Evolutionary conservation across 441 rosid genomes (phyloP).

Genomic region (Geranium incanum): DNA sequence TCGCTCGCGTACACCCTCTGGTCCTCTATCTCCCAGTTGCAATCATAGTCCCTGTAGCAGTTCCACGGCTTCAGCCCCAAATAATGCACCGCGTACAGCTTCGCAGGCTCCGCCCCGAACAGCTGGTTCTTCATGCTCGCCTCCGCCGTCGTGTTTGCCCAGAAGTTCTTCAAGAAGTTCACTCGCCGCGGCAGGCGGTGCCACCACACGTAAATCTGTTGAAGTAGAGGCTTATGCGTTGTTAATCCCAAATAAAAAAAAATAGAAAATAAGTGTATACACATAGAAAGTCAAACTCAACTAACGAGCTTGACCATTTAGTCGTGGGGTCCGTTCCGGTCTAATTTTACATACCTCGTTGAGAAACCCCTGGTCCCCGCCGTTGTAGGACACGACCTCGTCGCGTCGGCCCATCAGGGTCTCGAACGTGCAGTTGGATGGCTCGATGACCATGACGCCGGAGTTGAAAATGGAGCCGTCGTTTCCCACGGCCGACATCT

Average conservation of each 20-base stretch:
- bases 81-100: constrained; percentile 69
- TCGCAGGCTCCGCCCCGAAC: constrained; percentile 63
- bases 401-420: constrained; percentile 47
- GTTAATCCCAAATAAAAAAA: too few relatives aligned
- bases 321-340: too few relatives aligned
- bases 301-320: too few relatives aligned
- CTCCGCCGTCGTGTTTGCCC: constrained; percentile 71
- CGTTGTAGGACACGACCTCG: constrained; percentile 77
- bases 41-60: constrained; percentile 54
- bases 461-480: constrained; percentile 78
- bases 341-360: constrained; percentile 34
- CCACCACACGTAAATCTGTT: constrained; percentile 65
- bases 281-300: too few relatives aligned
- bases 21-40: constrained; percentile 29
- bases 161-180: constrained; percentile 75
- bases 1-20: constrained; percentile 83
- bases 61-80: constrained; percentile 85
- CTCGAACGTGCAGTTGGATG: constrained; percentile 77
- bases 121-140: constrained; percentile 61
- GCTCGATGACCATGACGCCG: constrained; percentile 85
- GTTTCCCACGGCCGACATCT: constrained; percentile 83
- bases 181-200: constrained; percentile 75
- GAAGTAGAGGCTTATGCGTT: too few relatives aligned
- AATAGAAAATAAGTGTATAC: too few relatives aligned
- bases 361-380: constrained; percentile 87